Conservation (phyloP, 768 basidiomycete species). For the Chalciporus chontae region DNA sequence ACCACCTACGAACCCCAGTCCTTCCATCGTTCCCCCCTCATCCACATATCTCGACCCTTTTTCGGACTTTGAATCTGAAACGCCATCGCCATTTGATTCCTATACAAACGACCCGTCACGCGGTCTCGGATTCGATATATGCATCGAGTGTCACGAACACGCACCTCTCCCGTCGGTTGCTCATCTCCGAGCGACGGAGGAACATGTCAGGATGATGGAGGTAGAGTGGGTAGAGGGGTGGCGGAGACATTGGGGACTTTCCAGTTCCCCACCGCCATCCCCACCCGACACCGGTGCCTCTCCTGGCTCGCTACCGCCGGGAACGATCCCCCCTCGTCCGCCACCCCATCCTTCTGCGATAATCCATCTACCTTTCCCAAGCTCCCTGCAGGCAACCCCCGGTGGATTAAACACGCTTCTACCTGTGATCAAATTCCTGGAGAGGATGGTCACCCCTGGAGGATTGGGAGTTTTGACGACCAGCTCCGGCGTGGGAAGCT, state of each 20-base stretch:
- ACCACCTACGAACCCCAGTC: neutral
- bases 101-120: constrained; percentile 39
- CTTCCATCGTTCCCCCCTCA: neutral
- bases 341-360: constrained; percentile 70
- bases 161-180: constrained; percentile 68
- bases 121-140: constrained; percentile 78
- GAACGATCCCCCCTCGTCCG: constrained; percentile 51
- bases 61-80: constrained; percentile 15
- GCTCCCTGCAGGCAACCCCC: constrained; percentile 53
- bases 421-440: constrained; percentile 65
- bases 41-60: constrained; percentile 18
- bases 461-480: constrained; percentile 17
- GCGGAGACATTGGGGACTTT: constrained; percentile 19
- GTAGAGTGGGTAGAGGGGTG: constrained; percentile 56
- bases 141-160: constrained; percentile 83
- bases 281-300: constrained; percentile 10
- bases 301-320: neutral
- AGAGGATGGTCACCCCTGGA: constrained; percentile 56
- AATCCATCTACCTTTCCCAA: constrained; percentile 74
- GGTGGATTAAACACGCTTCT: constrained; percentile 55
- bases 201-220: constrained; percentile 67
- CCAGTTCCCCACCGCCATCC: neutral
- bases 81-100: constrained; percentile 34
- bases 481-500: neutral
- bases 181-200: constrained; percentile 71